phyloP scores from a whole-genome alignment of 495 filamentous ascomycete genomes.

The Talaromyces trachyspermus region DNA sequence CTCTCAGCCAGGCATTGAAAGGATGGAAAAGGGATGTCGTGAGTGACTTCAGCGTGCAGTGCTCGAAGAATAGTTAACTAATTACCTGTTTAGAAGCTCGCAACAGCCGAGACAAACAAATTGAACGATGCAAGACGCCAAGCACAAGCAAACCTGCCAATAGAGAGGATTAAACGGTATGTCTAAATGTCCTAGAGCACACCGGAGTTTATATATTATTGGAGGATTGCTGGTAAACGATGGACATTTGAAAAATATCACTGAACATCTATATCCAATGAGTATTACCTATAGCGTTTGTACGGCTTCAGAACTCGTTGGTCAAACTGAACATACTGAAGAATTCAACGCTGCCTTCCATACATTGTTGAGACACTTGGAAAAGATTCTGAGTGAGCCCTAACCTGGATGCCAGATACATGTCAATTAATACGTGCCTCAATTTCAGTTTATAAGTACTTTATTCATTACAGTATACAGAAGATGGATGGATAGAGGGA shows the following conservation, averaged over 20 bases:
- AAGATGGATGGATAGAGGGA: not conserved
- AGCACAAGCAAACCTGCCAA: conserved; percentile 3
- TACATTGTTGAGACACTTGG: not conserved
- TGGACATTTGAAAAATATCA: not conserved
- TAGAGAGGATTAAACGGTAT: conserved; percentile 1
- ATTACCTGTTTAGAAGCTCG: conserved; percentile 4
- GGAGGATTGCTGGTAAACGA: conserved; percentile 2
- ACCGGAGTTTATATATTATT: conserved; percentile 1
- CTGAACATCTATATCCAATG: not conserved
- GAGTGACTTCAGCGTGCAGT: conserved; percentile 1
- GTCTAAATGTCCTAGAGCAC: conserved; percentile 2
- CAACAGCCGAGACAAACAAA: conserved; percentile 3
- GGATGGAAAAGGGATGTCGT: conserved; percentile 3
- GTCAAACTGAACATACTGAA: not conserved
- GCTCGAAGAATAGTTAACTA: conserved; percentile 6
- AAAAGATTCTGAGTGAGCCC: not conserved
- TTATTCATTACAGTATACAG: not conserved
- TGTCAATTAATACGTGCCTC: not conserved
- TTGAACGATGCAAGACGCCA: conserved; percentile 1
- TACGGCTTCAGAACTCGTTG: not conserved
- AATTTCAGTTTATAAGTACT: not conserved
- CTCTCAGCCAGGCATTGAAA: conserved; percentile 7
- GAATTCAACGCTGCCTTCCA: not conserved
- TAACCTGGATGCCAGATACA: not conserved
- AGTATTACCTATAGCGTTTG: not conserved